Evolutionary conservation across 768 basidiomycete genomes (phyloP).

Genomic region (Jaapia argillacea): DNA sequence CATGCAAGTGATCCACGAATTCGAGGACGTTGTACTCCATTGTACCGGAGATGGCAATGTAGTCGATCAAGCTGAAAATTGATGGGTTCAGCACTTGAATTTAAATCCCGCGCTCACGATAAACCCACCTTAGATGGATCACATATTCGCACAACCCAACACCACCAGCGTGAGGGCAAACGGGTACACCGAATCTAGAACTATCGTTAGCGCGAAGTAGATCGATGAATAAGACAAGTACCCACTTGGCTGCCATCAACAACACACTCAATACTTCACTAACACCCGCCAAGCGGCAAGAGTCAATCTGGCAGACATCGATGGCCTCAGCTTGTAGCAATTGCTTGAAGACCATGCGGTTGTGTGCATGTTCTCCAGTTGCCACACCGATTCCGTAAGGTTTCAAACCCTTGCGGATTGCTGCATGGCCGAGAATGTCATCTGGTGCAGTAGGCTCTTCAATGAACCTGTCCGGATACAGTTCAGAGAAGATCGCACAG

Average conservation of each 20-base stretch:
- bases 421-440: slow-evolving; percentile 79
- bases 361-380: slow-evolving; percentile 92
- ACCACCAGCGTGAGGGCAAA: slow-evolving; percentile 93
- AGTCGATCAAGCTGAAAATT: slow-evolving; percentile 70
- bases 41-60: slow-evolving; percentile 81
- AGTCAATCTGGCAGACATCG: slow-evolving; percentile 93
- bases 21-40: slow-evolving; percentile 95
- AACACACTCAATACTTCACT: slow-evolving; percentile 88
- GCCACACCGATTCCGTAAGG: slow-evolving; percentile 82
- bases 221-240: slow-evolving; percentile 3
- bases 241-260: slow-evolving; percentile 82
- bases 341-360: slow-evolving; percentile 94
- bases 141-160: slow-evolving; percentile 91
- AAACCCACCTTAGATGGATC: slow-evolving; percentile 59
- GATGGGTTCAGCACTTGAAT: not conserved
- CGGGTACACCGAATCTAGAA: slow-evolving; percentile 66
- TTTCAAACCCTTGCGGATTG: slow-evolving; percentile 68
- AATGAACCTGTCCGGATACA: slow-evolving; percentile 54
- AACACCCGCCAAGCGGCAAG: slow-evolving; percentile 87
- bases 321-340: slow-evolving; percentile 85
- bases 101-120: too few relatives aligned
- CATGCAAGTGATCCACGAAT: slow-evolving; percentile 86
- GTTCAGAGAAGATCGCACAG: not conserved
- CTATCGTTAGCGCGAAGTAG: not conserved
- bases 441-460: slow-evolving; percentile 93